These are phyloP conservation scores for Globisporangium rhizosaccharum DNA, from an alignment of 352 stramenopile species.

Conservation along the genomic window DNA sequence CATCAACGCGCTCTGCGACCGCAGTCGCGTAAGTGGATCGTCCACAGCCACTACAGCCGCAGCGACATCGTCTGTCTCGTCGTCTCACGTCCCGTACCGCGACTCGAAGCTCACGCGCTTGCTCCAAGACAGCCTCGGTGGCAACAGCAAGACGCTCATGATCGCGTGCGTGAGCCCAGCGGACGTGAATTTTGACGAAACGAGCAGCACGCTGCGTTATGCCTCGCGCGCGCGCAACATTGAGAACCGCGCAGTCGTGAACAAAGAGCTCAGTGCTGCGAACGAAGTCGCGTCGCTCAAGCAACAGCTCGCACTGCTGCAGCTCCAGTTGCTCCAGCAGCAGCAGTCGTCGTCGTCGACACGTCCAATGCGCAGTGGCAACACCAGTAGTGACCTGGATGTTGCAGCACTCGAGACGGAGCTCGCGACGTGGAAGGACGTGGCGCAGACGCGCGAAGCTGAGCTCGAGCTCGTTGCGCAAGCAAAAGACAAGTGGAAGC, in stretches of 20 bases:
- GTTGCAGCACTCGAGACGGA: conserved; percentile 6
- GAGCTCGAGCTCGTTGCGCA: conserved; percentile 40
- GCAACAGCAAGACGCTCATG: conserved; percentile 91
- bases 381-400: background rate
- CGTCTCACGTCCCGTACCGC: conserved; percentile 77
- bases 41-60: conserved; percentile 13
- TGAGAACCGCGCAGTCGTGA: conserved; percentile 96
- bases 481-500: conserved; percentile 67
- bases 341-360: background rate
- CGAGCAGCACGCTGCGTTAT: conserved; percentile 93
- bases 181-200: conserved; percentile 90
- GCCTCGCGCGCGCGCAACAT: conserved; percentile 97
- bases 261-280: conserved; percentile 92
- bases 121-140: conserved; percentile 84
- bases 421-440: conserved; percentile 23
- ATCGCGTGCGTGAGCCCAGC: conserved; percentile 82
- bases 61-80: background rate
- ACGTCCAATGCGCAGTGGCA: background rate
- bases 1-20: conserved; percentile 89
- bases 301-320: conserved; percentile 59
- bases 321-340: conserved; percentile 39
- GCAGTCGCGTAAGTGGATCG: conserved; percentile 30
- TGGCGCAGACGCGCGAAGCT: conserved; percentile 27
- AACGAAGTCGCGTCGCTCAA: conserved; percentile 61
- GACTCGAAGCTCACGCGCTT: conserved; percentile 90